Evolutionary conservation across 371 early-diverging fungal species (phyloP).

Genomic region (Chytridium lagenaria): DNA sequence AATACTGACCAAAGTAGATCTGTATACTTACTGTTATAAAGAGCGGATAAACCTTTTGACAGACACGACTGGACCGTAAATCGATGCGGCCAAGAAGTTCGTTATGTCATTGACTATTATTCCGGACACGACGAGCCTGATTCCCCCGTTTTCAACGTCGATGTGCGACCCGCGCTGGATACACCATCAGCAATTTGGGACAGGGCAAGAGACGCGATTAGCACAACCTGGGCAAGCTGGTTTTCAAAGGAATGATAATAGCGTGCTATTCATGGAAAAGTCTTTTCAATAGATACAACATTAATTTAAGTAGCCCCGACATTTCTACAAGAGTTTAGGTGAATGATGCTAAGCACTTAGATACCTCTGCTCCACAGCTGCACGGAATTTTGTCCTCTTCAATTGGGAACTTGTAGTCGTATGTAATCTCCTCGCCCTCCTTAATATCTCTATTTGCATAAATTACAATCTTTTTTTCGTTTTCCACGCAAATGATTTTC

Average conservation of each 20-base stretch:
- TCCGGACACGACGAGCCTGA: constrained; percentile 61
- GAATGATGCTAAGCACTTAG: constrained; percentile 14
- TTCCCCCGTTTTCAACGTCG: constrained; percentile 52
- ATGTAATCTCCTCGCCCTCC: constrained; percentile 97
- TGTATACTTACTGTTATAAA: neutral
- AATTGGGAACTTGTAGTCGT: constrained; percentile 97
- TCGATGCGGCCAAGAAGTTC: constrained; percentile 87
- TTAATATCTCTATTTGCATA: constrained; percentile 65
- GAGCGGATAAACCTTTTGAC: constrained; percentile 80
- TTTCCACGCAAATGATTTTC: constrained; percentile 85
- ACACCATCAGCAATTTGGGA: constrained; percentile 42
- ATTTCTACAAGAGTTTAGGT: constrained; percentile 5
- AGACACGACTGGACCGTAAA: constrained; percentile 98
- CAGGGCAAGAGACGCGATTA: constrained; percentile 25
- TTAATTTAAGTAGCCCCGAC: constrained; percentile 12
- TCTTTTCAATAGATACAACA: neutral
- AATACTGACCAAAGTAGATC: neutral
- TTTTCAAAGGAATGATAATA: constrained; percentile 3
- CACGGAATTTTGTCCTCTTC: constrained; percentile 94
- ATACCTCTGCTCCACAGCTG: constrained; percentile 80
- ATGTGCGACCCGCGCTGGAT: constrained; percentile 59
- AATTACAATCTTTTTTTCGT: constrained; percentile 80
- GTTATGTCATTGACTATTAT: constrained; percentile 97
- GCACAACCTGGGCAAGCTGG: constrained; percentile 17
- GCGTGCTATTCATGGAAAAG: no score